A percentile compares a stretch with the other conserved stretches of the same genome.
These are phyloP conservation scores for Betula pendula DNA, from an alignment of 306 rosid species.

Conservation along the genomic window DNA sequence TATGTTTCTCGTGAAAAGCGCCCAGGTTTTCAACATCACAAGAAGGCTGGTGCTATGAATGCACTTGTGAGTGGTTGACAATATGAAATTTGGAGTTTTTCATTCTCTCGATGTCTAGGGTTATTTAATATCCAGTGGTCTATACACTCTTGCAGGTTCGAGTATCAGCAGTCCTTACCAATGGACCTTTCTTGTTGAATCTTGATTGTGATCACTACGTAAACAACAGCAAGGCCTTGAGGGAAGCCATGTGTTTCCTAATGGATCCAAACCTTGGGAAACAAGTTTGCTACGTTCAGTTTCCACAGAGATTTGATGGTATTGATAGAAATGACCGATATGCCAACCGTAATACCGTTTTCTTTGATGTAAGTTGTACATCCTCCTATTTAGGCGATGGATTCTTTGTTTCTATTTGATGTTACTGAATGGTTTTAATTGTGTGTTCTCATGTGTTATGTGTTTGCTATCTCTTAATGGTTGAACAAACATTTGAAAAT, in stretches of 20 bases:
- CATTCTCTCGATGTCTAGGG: neutral
- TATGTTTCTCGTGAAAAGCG: slow-evolving; percentile 99
- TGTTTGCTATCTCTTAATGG: neutral
- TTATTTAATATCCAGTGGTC: slow-evolving; percentile 10
- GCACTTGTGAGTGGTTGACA: slow-evolving; percentile 69
- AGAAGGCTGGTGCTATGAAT: slow-evolving; percentile 99
- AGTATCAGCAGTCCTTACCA: slow-evolving; percentile 96
- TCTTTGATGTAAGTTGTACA: slow-evolving; percentile 77
- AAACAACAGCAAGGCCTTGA: slow-evolving; percentile 94
- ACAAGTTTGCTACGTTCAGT: slow-evolving; percentile 89
- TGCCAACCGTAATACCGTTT: slow-evolving; percentile 94
- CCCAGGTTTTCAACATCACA: slow-evolving; percentile 99
- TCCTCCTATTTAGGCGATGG: neutral
- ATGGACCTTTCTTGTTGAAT: slow-evolving; percentile 95
- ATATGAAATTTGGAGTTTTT: slow-evolving; percentile 3
- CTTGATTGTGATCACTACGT: slow-evolving; percentile 99
- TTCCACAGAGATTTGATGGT: slow-evolving; percentile 98
- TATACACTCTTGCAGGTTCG: slow-evolving; percentile 63
- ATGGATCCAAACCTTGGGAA: slow-evolving; percentile 99
- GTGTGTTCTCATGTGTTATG: slow-evolving; percentile 4
- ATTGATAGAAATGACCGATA: slow-evolving; percentile 92
- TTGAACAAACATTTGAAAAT: neutral
- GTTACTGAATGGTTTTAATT: slow-evolving; percentile 7
- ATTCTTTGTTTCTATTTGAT: slow-evolving; percentile 12
- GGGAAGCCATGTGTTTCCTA: slow-evolving; percentile 97